These are phyloP conservation scores for Rhodamnia rubescens DNA, from an alignment of 345 rosid species.

Conservation along the genomic window DNA sequence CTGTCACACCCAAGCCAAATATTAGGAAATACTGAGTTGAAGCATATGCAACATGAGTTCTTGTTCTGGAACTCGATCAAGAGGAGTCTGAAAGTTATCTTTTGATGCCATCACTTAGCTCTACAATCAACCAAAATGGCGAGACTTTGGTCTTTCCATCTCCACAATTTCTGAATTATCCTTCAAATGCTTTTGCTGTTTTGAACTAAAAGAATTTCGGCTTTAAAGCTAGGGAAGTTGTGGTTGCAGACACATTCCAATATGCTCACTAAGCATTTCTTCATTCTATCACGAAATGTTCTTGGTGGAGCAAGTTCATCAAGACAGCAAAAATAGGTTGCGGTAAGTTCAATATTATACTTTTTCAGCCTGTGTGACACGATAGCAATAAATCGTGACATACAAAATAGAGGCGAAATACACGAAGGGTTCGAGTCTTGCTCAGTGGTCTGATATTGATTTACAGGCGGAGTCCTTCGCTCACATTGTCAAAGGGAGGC, in stretches of 20 bases:
- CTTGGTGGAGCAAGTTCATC: neutral
- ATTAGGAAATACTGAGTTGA: neutral
- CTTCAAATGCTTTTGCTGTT: neutral
- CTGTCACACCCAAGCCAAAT: neutral
- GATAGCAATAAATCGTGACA: neutral
- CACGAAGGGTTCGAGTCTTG: rapidly evolving
- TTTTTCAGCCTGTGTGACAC: neutral
- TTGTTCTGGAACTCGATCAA: neutral
- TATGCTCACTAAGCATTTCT: neutral
- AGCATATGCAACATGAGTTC: neutral
- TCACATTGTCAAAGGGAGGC: neutral
- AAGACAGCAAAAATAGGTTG: neutral
- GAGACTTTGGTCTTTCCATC: neutral
- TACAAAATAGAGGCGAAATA: neutral
- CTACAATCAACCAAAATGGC: neutral
- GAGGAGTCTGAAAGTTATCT: neutral
- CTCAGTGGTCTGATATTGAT: neutral
- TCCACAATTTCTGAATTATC: neutral
- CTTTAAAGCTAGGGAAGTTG: neutral
- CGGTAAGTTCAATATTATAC: neutral
- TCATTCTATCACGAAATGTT: neutral
- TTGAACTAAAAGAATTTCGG: neutral
- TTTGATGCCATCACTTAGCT: neutral
- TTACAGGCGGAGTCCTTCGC: neutral
- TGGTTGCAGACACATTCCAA: neutral